These are phyloP conservation scores for Hymenoscyphus scutula DNA, from an alignment of 2,329 filamentous ascomycete genomes.

Conservation along the genomic window DNA sequence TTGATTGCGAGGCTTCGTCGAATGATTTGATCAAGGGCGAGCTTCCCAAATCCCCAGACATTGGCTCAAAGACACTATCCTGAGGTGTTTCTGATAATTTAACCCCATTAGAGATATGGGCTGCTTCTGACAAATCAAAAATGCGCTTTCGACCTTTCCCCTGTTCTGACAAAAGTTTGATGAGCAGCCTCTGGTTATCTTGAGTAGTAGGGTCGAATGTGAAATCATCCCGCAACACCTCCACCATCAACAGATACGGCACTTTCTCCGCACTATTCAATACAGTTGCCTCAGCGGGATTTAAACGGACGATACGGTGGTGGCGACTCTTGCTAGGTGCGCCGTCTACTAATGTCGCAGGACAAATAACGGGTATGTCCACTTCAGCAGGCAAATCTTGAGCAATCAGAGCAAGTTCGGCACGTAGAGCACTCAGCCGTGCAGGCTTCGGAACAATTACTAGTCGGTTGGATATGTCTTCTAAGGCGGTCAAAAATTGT, in stretches of 20 bases:
- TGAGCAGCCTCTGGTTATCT: constrained; percentile 67
- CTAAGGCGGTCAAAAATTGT: constrained; percentile 74
- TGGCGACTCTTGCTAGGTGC: constrained; percentile 73
- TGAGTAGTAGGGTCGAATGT: constrained; percentile 73
- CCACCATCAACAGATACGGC: constrained; percentile 80
- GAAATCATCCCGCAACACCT: constrained; percentile 78
- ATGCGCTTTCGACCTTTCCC: constrained; percentile 55
- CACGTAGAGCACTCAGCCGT: constrained; percentile 74
- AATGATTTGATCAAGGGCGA: constrained; percentile 64
- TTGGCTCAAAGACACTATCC: constrained; percentile 84
- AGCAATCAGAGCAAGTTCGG: constrained; percentile 76
- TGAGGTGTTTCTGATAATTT: constrained; percentile 33
- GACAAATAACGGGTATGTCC: constrained; percentile 79
- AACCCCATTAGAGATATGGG: constrained; percentile 45
- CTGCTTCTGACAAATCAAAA: constrained; percentile 69
- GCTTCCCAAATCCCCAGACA: constrained; percentile 72
- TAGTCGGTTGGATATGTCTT: constrained; percentile 81
- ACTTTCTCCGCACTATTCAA: constrained; percentile 85
- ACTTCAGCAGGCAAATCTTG: constrained; percentile 81
- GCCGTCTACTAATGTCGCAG: constrained; percentile 69
- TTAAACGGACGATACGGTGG: constrained; percentile 78
- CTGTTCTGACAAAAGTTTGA: constrained; percentile 55
- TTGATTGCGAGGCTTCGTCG: constrained; percentile 46
- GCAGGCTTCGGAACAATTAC: constrained; percentile 80
- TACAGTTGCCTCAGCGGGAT: constrained; percentile 80